These are phyloP conservation scores for Phycomyces blakesleeanus DNA, from an alignment of 192 early-diverging fungal genomes.

Conservation along the genomic window DNA sequence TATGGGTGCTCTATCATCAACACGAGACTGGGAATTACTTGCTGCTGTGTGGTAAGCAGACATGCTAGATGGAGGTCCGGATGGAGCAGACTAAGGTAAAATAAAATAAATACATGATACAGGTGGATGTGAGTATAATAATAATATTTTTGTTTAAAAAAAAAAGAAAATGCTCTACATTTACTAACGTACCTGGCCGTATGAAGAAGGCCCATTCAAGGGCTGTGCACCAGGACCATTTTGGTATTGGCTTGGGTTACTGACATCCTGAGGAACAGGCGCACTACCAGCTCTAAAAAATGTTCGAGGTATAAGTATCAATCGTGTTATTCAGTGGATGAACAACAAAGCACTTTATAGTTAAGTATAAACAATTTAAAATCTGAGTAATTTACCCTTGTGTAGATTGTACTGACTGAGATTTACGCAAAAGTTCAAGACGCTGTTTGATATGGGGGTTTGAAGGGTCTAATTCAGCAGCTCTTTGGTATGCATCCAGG, in stretches of 20 bases:
- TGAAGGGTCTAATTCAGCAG: slow-evolving; percentile 85
- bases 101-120: neutral
- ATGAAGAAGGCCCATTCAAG: slow-evolving; percentile 21
- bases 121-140: too few relatives aligned
- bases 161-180: too few relatives aligned
- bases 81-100: slow-evolving; percentile 21
- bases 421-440: slow-evolving; percentile 28
- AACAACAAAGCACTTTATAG: neutral
- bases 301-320: neutral
- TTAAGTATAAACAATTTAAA: neutral
- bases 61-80: slow-evolving; percentile 33
- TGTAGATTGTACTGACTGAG: slow-evolving; percentile 12
- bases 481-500: slow-evolving; percentile 92
- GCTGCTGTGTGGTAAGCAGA: slow-evolving; percentile 20
- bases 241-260: slow-evolving; percentile 33
- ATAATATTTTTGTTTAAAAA: too few relatives aligned
- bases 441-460: slow-evolving; percentile 51
- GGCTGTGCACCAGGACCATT: slow-evolving; percentile 13
- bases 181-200: slow-evolving; percentile 10
- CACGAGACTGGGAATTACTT: neutral
- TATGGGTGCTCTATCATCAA: slow-evolving; percentile 10
- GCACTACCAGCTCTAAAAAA: slow-evolving; percentile 3
- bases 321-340: neutral
- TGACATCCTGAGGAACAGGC: slow-evolving; percentile 32
- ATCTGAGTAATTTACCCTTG: neutral